Evolutionary conservation across 345 rosid genomes (phyloP), one percentile per base, ranked within the genome.

Genomic region (Theobroma cacao): DNA sequence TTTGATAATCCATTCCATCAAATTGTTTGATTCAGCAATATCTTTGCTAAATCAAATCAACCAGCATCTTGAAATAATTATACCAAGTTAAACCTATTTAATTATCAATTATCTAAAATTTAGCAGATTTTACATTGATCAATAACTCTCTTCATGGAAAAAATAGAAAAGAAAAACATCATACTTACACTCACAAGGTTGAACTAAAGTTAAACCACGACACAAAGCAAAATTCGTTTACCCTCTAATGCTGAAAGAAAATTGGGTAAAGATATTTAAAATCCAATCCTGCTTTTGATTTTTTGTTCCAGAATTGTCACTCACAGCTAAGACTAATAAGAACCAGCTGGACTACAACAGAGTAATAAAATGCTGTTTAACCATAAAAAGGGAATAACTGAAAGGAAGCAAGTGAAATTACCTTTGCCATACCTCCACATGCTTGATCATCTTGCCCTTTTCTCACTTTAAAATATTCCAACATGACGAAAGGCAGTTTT

Each of bases 391-490:
- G 5, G 8, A n/a, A 33, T 5, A 34, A 50, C 24, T n/a, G 47
- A 64, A 36, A 36, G 28, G 47, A 64, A 38, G 20, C 47, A n/a
- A 38, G 28, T 20, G 28, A 64, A 64, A n/a, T 10, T 64, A 36
- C 70, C 70, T n/a, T 11, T 20, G 17, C 15, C 43, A 20, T 64
- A 26, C 9, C 22, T 30, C 65, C 20, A 26, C 34, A 28, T 60
- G 20, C 14, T 14, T 28, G 20, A 13, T 60, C 65, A 60, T 60
- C 65, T 30, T 28, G 52, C 12, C 53, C 36, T 28, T 66, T 41
- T 67, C 72, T 67, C n/a, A 15, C 30, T 33, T 40, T 70, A 48
- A 47, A 28, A 47, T 28, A 70, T 70, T 70, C 59, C 24, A 68
- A 45, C 15, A 38, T 31, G 22, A 40, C n/a, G 67, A 41, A 34